phyloP scores from a whole-genome alignment of 2,329 filamentous ascomycete genomes.

The Claviceps sorghi region DNA sequence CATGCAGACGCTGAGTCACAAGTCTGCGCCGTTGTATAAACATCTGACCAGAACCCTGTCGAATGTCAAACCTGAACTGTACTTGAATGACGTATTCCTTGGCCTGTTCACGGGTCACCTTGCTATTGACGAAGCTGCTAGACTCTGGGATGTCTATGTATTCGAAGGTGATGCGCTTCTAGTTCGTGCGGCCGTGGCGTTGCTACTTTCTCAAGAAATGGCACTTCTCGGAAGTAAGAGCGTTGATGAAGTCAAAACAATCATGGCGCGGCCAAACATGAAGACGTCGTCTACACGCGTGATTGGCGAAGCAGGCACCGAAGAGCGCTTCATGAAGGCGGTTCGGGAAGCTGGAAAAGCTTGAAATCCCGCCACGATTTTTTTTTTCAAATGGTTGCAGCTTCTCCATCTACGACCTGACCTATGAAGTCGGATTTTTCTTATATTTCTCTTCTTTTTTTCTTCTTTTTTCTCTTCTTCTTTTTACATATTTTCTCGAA shows the following conservation, averaged over 20 bases:
- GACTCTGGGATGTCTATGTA: constrained; percentile 70
- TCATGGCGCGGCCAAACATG: constrained; percentile 19
- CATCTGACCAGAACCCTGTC: constrained; percentile 43
- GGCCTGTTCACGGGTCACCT: constrained; percentile 49
- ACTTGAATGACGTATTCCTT: constrained; percentile 46
- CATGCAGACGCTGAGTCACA: constrained; percentile 49
- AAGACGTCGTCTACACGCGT: constrained; percentile 18
- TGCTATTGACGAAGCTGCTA: constrained; percentile 52
- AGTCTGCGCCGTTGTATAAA: constrained; percentile 46
- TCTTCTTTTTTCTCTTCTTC: background rate
- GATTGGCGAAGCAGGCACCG: constrained; percentile 29
- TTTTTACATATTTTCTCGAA: background rate
- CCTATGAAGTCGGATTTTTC: background rate
- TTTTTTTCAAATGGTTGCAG: background rate
- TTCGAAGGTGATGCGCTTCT: constrained; percentile 67
- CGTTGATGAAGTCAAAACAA: constrained; percentile 26
- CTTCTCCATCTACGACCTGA: background rate
- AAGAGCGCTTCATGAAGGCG: constrained; percentile 27
- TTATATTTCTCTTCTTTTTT: background rate
- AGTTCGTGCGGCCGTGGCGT: constrained; percentile 55
- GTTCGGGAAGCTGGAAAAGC: constrained; percentile 22
- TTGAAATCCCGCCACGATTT: constrained; percentile 6
- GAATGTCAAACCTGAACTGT: constrained; percentile 33
- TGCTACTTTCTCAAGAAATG: constrained; percentile 42
- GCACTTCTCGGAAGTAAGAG: constrained; percentile 32